phyloP scores from a whole-genome alignment of 2,329 filamentous ascomycete species.

The Alternaria dauci region DNA sequence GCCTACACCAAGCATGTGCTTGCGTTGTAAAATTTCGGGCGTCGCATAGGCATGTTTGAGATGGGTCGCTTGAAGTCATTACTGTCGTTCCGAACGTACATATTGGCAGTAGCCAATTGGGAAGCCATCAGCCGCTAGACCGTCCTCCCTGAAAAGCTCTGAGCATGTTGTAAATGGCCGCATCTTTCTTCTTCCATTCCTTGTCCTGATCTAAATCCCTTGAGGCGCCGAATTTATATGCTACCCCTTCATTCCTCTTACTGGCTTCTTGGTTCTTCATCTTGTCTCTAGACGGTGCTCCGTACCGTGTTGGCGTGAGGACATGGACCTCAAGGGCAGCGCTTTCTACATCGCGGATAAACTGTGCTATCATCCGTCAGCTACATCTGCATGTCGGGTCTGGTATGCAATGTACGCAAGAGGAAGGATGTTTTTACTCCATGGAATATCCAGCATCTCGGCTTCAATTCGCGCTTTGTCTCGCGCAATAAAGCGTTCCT shows the following conservation, averaged over 20 bases:
- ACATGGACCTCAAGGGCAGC: conserved; percentile 9
- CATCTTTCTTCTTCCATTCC: conserved; percentile 1
- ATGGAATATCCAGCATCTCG: not conserved
- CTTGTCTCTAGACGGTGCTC: not conserved
- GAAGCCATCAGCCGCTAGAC: not conserved
- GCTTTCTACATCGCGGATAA: conserved; percentile 3
- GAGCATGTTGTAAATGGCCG: not conserved
- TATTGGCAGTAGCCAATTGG: not conserved
- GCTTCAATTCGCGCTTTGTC: not conserved
- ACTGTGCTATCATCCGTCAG: not conserved
- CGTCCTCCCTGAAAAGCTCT: not conserved
- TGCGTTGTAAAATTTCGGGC: too few relatives aligned
- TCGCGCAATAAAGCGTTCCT: not conserved
- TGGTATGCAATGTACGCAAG: not conserved
- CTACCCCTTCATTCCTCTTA: not conserved
- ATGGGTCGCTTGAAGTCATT: too few relatives aligned
- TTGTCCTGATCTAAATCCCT: not conserved
- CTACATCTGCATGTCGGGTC: not conserved
- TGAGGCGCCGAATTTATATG: not conserved
- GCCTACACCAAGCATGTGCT: too few relatives aligned
- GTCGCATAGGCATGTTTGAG: too few relatives aligned
- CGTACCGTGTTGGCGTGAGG: conserved; percentile 15
- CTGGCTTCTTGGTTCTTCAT: not conserved
- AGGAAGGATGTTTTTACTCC: not conserved
- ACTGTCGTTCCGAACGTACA: not conserved